Evolutionary conservation across 2,329 filamentous ascomycete species (phyloP), one percentile per base, ranked within the genome.

Genomic region (Venturia asperata): DNA sequence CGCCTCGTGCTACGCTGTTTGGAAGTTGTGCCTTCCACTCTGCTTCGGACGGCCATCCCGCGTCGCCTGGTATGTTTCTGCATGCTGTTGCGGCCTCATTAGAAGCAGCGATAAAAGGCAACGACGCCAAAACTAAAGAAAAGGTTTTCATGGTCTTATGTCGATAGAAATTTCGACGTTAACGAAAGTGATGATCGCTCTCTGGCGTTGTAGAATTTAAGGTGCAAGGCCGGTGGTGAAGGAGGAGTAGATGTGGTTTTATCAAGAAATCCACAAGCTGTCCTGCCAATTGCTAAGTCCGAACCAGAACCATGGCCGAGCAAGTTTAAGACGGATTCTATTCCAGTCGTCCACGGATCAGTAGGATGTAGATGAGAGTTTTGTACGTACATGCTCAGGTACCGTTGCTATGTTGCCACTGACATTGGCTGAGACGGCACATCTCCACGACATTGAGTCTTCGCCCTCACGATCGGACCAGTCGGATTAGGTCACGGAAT

Each of bases 21-120:
- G 65, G 65, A 21, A 66, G 27, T 21, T 30, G 39, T 19, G 39
- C 37, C 21, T 45, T 56, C 65, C 65, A 66, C 2, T 41, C 62
- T 17, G 56, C 65, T 10, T 43, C n/a, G 15, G 61, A 19, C 7
- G 62, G 65, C 43, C 43, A 66, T 37, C 19, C 34, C 13, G 52
- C 1, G 49, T 65, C 64, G 13, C 27, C 41, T 19, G 56, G 34
- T 15, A 62, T 43, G 34, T 34, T 39, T n/a, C 49, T 63, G 60
- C 64, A 65, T 30, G 56, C 17, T 41, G 47, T 17, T 11, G 63
- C 63, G 15, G 63, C 47, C 19, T 43, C 49, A 1, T 24, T 21
- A 49, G 63, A 11, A 27, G 49, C 17, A 5, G 49, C 47, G 24
- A 60, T 21, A 47, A 64, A 24, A 10, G 63, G 45, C 37, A 64